Base-by-base conservation (phyloP, 805 yeast genomes). In the Saturnispora dispora region DNA sequence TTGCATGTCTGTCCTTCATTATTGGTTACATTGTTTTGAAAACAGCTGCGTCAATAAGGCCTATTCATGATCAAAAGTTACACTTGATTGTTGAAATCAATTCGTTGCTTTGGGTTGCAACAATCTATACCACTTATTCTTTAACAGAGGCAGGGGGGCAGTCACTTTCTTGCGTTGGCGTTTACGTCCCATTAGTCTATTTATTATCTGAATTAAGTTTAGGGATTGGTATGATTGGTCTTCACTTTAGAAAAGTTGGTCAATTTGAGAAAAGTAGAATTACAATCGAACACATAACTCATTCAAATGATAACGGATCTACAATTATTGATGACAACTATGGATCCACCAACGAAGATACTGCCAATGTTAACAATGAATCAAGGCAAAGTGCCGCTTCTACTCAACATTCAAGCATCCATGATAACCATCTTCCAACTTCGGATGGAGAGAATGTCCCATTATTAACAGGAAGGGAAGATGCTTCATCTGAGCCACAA, bases 1-100 rank as follows among this genome's bases (percentile, higher is more conserved):
- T 76, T 1, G 67, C 78, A 13, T 62, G 78, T 2, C 62, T 73
- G 32, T 75, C 76, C 53, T 58, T 85, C 45, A 63, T 85, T 33
- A 53, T 73, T 42, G 85, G 83, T 61, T 85, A 81, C 60, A 37
- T 76, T 3, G 53, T 83, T 15, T 69, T 88, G 55, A 80, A 79
- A 48, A 72, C 70, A 35, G 60, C 68, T 33, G 62, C 67, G 37
- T 66, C 66, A 70, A 58, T 52, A 76, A 66, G 70, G 51, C 81
- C 82, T 1, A 72, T 75, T 18, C 77, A 74, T 53, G 83, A 81
- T 57, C 81, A 80, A 58, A 84, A 85, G 61, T 72, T 83, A 51
- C 69, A 80, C 18, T 69, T 77, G 3, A 62, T 82, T 3, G 58
- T 82, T 22, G 84, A 85, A 63, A 64, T 78, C 11, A 74, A 82